These are phyloP conservation scores for Globisporangium echinulatum DNA, from an alignment of 352 stramenopile genomes.

Conservation along the genomic window DNA sequence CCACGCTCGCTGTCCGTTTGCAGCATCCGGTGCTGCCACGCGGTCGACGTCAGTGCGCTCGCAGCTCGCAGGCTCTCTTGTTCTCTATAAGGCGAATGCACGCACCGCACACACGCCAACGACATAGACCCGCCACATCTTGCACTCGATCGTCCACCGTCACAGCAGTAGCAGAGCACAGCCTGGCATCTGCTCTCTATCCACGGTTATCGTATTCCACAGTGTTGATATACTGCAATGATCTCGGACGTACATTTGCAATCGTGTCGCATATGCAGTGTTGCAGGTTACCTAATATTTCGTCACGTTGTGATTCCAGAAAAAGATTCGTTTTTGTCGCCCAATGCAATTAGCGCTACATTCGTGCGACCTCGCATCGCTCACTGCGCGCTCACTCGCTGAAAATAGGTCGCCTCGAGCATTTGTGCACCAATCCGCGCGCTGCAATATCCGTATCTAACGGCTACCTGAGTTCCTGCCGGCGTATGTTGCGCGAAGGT, in stretches of 20 bases:
- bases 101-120: neutral
- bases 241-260: too few relatives aligned
- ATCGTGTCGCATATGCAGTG: neutral
- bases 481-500: neutral
- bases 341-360: too few relatives aligned
- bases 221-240: too few relatives aligned
- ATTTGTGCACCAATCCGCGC: neutral
- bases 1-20: neutral
- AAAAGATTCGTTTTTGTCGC: constrained; percentile 3
- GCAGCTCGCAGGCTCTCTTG: neutral
- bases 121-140: neutral
- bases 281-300: neutral
- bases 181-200: too few relatives aligned
- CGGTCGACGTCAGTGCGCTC: neutral
- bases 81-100: neutral
- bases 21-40: neutral
- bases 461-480: too few relatives aligned
- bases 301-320: neutral
- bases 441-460: too few relatives aligned
- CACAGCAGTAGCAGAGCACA: neutral
- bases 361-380: neutral
- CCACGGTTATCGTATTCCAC: too few relatives aligned
- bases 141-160: neutral
- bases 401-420: neutral
- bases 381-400: neutral